A percentile compares a stretch with the other conserved stretches of the same genome.
These are phyloP conservation scores for Mycena galopus DNA, from an alignment of 768 basidiomycete genomes.

Conservation along the genomic window DNA sequence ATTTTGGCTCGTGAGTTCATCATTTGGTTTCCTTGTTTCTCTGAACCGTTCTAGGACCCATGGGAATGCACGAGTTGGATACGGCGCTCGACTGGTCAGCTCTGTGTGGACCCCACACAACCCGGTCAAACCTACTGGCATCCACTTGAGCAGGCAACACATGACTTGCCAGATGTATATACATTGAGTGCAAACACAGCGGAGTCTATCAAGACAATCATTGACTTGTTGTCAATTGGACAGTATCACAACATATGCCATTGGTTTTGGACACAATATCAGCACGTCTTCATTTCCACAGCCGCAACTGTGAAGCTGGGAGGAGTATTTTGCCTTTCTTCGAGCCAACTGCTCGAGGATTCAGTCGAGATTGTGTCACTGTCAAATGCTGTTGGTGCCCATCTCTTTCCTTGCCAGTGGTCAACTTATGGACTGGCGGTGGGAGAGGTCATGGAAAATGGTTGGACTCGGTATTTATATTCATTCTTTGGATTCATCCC, in stretches of 20 bases:
- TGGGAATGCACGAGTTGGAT: background rate
- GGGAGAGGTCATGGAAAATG: background rate
- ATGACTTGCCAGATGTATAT: background rate
- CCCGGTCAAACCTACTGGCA: background rate
- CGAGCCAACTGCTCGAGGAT: background rate
- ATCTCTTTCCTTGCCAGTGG: too few species aligned
- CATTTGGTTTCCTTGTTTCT: background rate
- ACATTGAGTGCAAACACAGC: background rate
- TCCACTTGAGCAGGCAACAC: background rate
- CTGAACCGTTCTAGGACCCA: background rate
- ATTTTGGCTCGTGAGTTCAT: background rate
- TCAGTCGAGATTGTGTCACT: background rate
- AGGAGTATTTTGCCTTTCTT: background rate
- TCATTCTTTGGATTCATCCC: too few species aligned
- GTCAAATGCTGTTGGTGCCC: too few species aligned
- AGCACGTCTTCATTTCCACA: background rate
- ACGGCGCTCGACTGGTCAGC: background rate
- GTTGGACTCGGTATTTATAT: constrained; percentile 12
- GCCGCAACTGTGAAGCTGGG: background rate
- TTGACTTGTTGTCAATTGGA: background rate
- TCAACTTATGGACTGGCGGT: too few species aligned
- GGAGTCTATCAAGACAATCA: background rate
- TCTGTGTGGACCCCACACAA: background rate
- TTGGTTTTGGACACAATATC: background rate
- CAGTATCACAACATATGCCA: background rate